phyloP scores from a whole-genome alignment of 495 filamentous ascomycete species.

The Lindgomyces ingoldianus region DNA sequence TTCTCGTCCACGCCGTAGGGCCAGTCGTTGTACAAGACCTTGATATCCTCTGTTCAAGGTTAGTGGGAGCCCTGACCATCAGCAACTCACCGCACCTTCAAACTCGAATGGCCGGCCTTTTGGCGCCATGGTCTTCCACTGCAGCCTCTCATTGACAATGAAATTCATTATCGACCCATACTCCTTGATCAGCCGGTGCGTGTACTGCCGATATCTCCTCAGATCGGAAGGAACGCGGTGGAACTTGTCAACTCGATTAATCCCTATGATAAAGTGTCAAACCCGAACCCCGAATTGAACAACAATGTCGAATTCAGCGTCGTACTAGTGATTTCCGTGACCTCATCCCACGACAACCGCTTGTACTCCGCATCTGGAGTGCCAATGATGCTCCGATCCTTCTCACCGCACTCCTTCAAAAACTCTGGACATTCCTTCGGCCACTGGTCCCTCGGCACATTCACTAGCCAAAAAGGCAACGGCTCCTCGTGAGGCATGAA shows the following conservation, averaged over 20 bases:
- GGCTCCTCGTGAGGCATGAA: constrained; percentile 38
- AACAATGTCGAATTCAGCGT: neutral
- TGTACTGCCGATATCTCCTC: constrained; percentile 69
- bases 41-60: constrained; percentile 61
- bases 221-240: constrained; percentile 72
- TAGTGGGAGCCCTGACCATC: neutral
- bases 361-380: constrained; percentile 64
- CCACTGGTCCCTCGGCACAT: constrained; percentile 64
- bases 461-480: constrained; percentile 76
- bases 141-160: constrained; percentile 63
- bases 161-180: constrained; percentile 76
- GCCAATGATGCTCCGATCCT: constrained; percentile 62
- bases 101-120: constrained; percentile 53
- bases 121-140: constrained; percentile 59
- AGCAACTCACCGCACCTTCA: constrained; percentile 45
- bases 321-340: constrained; percentile 60
- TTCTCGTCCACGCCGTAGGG: constrained; percentile 76
- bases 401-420: constrained; percentile 56
- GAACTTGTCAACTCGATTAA: constrained; percentile 72
- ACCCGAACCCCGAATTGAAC: neutral
- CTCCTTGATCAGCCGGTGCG: constrained; percentile 58
- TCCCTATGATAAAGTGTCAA: constrained; percentile 34
- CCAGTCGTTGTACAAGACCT: constrained; percentile 85
- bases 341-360: constrained; percentile 62
- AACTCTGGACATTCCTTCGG: constrained; percentile 68